Base-by-base conservation (phyloP, 1,139 yeast species). In the Citeromyces hawaiiensis region DNA sequence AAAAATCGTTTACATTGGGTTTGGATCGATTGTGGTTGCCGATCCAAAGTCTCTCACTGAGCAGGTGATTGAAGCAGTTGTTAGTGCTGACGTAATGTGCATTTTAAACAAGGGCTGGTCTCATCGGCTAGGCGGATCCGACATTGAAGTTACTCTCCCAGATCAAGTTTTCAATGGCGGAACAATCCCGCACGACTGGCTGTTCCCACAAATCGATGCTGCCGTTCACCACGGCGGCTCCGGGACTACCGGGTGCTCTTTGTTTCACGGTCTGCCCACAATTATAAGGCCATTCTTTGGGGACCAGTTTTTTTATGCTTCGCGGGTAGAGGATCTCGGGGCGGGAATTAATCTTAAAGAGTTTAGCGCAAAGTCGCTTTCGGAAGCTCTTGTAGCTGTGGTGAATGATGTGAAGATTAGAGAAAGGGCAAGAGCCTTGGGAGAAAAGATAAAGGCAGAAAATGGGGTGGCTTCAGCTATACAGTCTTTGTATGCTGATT, bases 221-320 rank as follows among this genome's bases (percentile, higher is more conserved):
- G 95, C 94, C 1, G 96, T 88, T 4, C 98, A 88, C 53, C 98
- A 88, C 57, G 98, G 98, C 32, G 98, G 98, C 0, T 82, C 95
- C 0, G 98, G 98, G 1, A 86, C 97, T 0, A 87, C 97, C 0
- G 98, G 98, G 9, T 96, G 96, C 0, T 72, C 93, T 2, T 56
- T 88, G 42, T 63, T 91, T 45, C 83, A 86, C 8, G 98, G 97
- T 0, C 55, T 83, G 27, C 96, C 97, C 0, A 85, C 95, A 0
- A 72, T 88, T 34, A 77, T 88, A 48, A 88, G 88, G 55, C 97
- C 98, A 2, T 88, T 91, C 53, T 88, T 88, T 58, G 98, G 96
- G 0, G 98, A 88, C 57, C 98, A 88, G 57, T 87, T 83, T 56
- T 88, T 88, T 55, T 88, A 83, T 56, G 96, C 94, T 0, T 66